Evolutionary conservation across 768 basidiomycete genomes (phyloP), one percentile per base, ranked within the genome.

Genomic region (Psilocybe cubensis): DNA sequence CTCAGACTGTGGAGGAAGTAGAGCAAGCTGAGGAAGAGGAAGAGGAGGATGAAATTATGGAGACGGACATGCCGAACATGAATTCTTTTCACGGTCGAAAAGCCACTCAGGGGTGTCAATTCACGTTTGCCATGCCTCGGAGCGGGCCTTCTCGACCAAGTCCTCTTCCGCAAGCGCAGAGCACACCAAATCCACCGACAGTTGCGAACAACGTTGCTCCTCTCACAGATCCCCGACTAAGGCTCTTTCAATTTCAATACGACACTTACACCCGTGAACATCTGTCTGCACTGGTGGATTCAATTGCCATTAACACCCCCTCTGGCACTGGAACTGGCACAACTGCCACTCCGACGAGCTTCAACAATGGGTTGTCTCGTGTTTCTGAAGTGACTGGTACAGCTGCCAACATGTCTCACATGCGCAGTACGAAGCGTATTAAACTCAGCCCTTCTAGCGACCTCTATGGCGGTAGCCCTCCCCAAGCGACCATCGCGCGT

Each of bases 201-300:
- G 63, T 63, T 43, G 57, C 72, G 35, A 64, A 69, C 27, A 61
- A 63, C 28, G 59, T 64, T 24, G 70, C 76, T 24, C 77, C 78
- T 28, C 41, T 73, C 24, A 89, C 87, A 24, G 91, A 93, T 66
- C 86, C 91, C 2, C 86, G 87, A 25, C 82, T 94, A 10, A 87
- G 89, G 11, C 80, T 98, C 33, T 98, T 98, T 74, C 91, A 94
- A 67, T 91, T 95, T 50, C 88, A 94, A 62, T 98, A 98, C 67
- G 96, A 99, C 71, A 98, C 96, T 0, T 96, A 92, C 68, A 99
- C 96, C 1, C 85, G 94, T 42, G 92, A 96, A 20, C 94, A 97
- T 68, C 84, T 98, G 41, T 94, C 93, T 2, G 94, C 92, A 0
- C 84, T 98, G 74, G 94, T 96, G 2, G 96, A 97, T 63, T 92